Evolutionary conservation across 345 rosid species (phyloP).

Genomic region (Rhizophora apiculata): DNA sequence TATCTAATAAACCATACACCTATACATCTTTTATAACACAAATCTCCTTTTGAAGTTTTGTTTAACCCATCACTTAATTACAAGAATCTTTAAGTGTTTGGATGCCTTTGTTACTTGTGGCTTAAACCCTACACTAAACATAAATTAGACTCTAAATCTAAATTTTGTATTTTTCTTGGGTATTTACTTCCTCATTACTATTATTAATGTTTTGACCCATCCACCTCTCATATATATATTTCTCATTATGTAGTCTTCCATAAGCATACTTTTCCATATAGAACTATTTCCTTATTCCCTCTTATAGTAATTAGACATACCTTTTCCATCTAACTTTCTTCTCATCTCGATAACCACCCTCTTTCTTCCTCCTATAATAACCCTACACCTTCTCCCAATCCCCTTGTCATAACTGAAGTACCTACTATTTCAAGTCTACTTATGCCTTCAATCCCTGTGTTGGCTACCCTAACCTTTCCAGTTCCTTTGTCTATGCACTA

Average conservation of each 20-base stretch:
- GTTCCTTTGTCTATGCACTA: too few species aligned
- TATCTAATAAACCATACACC: background rate
- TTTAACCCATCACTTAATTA: background rate
- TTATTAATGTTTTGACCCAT: background rate
- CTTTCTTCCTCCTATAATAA: background rate
- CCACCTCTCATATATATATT: background rate
- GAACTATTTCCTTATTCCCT: background rate
- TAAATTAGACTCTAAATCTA: background rate
- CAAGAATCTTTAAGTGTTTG: background rate
- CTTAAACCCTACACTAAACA: background rate
- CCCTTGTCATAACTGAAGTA: accelerated
- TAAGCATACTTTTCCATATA: background rate
- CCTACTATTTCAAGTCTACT: too few species aligned
- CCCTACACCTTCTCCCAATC: background rate
- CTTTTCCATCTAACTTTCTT: too few species aligned
- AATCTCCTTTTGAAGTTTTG: background rate
- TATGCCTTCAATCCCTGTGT: too few species aligned
- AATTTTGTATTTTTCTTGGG: background rate
- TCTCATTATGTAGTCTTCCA: background rate
- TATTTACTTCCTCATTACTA: background rate
- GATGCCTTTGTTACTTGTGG: background rate
- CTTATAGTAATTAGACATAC: background rate
- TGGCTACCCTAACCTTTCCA: too few species aligned
- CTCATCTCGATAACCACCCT: too few species aligned
- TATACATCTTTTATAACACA: background rate